Conservation (phyloP, 495 filamentous ascomycete genomes). For the Melanomma pulvis-pyrius region DNA sequence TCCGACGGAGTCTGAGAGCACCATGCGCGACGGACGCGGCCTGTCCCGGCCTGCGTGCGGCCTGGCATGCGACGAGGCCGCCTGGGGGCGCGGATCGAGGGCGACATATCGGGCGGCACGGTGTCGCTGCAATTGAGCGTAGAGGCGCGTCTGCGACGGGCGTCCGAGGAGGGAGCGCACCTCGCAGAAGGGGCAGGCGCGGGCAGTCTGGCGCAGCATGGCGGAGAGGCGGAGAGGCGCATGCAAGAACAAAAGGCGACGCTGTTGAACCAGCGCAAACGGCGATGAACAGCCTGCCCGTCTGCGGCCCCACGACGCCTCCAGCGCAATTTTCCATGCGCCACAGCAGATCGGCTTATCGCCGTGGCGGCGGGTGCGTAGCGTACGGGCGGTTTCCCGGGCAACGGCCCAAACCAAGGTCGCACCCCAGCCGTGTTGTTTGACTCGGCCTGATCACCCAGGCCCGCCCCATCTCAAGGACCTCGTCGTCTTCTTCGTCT, state of each 20-base stretch:
- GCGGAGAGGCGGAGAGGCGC: background rate
- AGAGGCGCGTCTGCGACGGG: constrained; percentile 29
- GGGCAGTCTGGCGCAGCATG: constrained; percentile 36
- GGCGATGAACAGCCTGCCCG: no score
- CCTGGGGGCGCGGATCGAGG: background rate
- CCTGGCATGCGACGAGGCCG: background rate
- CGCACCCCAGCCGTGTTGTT: constrained; percentile 19
- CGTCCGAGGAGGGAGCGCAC: constrained; percentile 29
- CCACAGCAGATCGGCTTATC: constrained; percentile 2
- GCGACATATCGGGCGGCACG: constrained; percentile 11
- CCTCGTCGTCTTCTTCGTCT: background rate
- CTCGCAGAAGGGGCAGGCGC: constrained; percentile 46
- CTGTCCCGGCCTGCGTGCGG: constrained; percentile 31
- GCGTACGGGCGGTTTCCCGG: background rate
- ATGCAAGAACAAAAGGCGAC: background rate
- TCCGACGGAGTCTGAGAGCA: constrained; percentile 74
- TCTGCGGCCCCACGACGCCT: no score
- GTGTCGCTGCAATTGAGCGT: constrained; percentile 32
- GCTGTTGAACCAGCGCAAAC: no score
- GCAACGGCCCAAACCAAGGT: constrained; percentile 1
- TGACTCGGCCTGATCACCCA: background rate
- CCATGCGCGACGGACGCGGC: constrained; percentile 69
- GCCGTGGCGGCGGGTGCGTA: background rate
- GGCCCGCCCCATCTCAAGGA: constrained; percentile 2
- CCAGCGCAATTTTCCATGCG: constrained; percentile 19